Evolutionary conservation across 805 yeast genomes (phyloP).

Genomic region (Ogataea glucozyma): DNA sequence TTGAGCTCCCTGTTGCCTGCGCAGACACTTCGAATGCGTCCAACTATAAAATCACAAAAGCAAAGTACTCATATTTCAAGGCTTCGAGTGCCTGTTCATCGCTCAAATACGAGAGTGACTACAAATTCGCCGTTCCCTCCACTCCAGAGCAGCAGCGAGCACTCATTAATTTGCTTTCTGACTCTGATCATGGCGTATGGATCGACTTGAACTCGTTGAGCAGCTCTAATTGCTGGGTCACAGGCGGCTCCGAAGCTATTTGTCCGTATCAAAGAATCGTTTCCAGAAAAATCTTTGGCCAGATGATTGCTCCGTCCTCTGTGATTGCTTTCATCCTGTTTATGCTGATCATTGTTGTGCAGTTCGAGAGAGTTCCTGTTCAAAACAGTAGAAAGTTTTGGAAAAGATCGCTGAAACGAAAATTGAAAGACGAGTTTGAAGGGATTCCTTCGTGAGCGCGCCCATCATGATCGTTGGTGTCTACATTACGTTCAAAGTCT

Average conservation of each 20-base stretch:
- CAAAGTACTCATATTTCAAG: conserved; percentile 45
- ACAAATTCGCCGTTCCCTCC: conserved; percentile 47
- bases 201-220: conserved; percentile 79
- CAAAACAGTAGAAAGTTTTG: conserved; percentile 69
- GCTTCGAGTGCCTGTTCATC: conserved; percentile 35
- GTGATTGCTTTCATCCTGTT: conserved; percentile 56
- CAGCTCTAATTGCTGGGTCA: conserved; percentile 76
- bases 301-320: conserved; percentile 67
- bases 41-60: conserved; percentile 44
- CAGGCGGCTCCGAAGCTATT: conserved; percentile 72
- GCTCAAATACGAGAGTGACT: conserved; percentile 30
- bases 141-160: conserved; percentile 47
- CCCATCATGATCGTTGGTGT: too few species aligned
- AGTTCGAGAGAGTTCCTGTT: conserved; percentile 63
- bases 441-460: conserved; percentile 75
- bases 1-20: conserved; percentile 56
- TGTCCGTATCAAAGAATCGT: conserved; percentile 75
- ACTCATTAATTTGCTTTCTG: conserved; percentile 24
- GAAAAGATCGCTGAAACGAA: conserved; percentile 55
- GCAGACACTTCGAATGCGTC: conserved; percentile 40
- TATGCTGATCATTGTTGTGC: conserved; percentile 52
- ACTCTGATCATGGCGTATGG: conserved; percentile 56
- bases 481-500: too few species aligned
- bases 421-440: conserved; percentile 67
- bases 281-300: conserved; percentile 55